A percentile compares a stretch with the other conserved stretches of the same genome.
Conservation (phyloP, 352 stramenopile species). For the Phytophthora hibernalis region DNA sequence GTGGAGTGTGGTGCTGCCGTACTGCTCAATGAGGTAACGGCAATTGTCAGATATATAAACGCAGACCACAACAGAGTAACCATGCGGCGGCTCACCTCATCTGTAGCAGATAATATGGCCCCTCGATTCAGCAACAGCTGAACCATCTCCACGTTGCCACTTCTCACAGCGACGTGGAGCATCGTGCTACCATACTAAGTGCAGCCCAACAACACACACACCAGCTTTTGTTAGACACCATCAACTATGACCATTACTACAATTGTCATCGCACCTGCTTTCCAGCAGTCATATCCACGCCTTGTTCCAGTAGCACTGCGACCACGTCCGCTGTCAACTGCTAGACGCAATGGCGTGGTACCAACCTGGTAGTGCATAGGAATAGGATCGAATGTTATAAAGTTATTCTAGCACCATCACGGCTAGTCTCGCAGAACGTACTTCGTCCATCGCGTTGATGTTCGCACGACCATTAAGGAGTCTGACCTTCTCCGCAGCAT, state of each 20-base stretch:
- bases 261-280: neutral
- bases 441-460: neutral
- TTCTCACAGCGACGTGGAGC: constrained; percentile 70
- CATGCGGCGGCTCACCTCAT: neutral
- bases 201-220: neutral
- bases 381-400: neutral
- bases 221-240: neutral
- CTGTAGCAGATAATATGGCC: constrained; percentile 35
- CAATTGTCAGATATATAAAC: neutral
- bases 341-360: neutral
- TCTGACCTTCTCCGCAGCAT: neutral
- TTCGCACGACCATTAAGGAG: neutral
- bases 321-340: constrained; percentile 5
- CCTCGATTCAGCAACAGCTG: constrained; percentile 66
- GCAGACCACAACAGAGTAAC: neutral
- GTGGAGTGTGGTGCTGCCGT: constrained; percentile 74
- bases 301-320: neutral
- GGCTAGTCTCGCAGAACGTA: neutral
- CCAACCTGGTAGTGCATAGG: constrained; percentile 3
- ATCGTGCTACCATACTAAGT: constrained; percentile 57
- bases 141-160: constrained; percentile 61
- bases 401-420: neutral
- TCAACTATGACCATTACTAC: neutral
- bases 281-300: neutral
- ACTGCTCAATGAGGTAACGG: constrained; percentile 29